These are phyloP conservation scores for Asterochloris sp. DNA, from an alignment of 139 green algal genomes.

Conservation along the genomic window DNA sequence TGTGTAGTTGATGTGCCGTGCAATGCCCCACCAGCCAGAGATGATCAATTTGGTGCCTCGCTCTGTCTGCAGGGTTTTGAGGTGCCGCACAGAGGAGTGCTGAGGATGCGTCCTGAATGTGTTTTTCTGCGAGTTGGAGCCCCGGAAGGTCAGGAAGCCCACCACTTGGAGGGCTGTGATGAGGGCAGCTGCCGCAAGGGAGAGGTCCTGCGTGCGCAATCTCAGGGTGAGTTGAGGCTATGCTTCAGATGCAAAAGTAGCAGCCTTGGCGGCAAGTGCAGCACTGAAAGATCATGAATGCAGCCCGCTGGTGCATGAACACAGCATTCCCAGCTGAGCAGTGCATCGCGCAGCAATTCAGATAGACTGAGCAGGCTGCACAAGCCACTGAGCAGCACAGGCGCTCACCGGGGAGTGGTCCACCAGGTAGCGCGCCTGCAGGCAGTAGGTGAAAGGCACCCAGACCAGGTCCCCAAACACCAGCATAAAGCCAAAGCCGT, in stretches of 20 bases:
- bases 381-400: not conserved
- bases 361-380: not conserved
- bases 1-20: conserved; percentile 93
- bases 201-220: conserved; percentile 39
- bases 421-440: conserved; percentile 78
- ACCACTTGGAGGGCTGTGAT: conserved; percentile 71
- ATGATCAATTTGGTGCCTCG: conserved; percentile 81
- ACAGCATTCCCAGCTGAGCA: not conserved
- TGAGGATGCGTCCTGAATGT: conserved; percentile 71
- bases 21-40: conserved; percentile 88
- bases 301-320: not conserved
- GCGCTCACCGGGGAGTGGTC: conserved; percentile 46
- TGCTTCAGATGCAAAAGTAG: not conserved
- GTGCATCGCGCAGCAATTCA: not conserved
- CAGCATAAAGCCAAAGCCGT: conserved; percentile 99
- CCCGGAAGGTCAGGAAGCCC: conserved; percentile 92
- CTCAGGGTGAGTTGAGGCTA: not conserved
- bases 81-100: conserved; percentile 60
- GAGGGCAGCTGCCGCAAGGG: conserved; percentile 18
- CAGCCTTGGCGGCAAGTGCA: not conserved
- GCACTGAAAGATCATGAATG: not conserved
- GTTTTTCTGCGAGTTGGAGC: conserved; percentile 95
- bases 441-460: conserved; percentile 96
- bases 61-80: conserved; percentile 80
- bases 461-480: conserved; percentile 94